Evolutionary conservation across 2,329 filamentous ascomycete genomes (phyloP).

Genomic region (Thelonectria rubi): DNA sequence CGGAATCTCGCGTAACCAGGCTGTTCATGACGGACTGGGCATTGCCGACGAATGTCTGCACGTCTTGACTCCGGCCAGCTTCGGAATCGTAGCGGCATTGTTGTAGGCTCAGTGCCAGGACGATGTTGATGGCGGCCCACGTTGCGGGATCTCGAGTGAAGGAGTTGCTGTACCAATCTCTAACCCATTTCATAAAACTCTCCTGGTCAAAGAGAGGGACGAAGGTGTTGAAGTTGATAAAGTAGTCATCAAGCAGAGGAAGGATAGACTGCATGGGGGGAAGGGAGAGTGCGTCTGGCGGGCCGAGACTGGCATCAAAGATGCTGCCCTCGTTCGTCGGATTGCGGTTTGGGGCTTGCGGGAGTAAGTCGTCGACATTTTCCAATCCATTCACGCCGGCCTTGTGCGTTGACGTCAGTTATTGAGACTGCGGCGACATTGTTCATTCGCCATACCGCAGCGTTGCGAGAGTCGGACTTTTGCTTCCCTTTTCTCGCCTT

Average conservation of each 20-base stretch:
- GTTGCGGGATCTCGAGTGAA: background rate
- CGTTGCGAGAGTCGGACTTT: background rate
- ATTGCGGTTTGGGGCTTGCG: background rate
- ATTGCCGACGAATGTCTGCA: background rate
- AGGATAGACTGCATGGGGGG: background rate
- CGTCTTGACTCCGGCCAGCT: background rate
- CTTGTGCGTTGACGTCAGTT: background rate
- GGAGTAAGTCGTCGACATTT: background rate
- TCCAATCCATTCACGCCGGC: background rate
- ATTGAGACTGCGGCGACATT: background rate
- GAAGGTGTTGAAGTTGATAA: background rate
- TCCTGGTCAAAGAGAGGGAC: background rate
- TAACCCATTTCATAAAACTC: background rate
- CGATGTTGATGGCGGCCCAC: constrained; percentile 13
- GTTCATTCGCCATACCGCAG: background rate
- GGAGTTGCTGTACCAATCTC: constrained; percentile 8
- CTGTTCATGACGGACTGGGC: constrained; percentile 16
- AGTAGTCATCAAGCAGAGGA: constrained; percentile 1
- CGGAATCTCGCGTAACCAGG: constrained; percentile 8
- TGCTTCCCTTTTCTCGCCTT: background rate
- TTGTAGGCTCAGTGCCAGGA: constrained; percentile 22
- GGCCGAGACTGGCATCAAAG: background rate
- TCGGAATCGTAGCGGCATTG: background rate
- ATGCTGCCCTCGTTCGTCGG: background rate
- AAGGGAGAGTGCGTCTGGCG: background rate